A percentile compares a stretch with the other conserved stretches of the same genome.
Evolutionary conservation across 2,329 filamentous ascomycete species (phyloP).

Genomic region (Didymella sp.): DNA sequence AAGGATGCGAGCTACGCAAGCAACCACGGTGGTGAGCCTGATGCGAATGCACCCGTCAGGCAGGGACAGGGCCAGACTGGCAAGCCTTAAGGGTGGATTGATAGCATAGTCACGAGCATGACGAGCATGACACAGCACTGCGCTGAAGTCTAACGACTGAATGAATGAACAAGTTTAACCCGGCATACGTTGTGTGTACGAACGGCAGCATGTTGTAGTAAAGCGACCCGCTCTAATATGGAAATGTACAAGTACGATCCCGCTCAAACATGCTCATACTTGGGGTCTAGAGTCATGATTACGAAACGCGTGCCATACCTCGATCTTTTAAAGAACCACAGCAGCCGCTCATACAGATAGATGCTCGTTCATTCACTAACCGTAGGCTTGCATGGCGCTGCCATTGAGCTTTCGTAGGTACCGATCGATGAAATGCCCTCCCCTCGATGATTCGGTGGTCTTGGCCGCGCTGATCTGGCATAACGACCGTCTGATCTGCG

Average conservation of each 20-base stretch:
- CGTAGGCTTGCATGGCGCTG: neutral
- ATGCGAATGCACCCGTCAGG: conserved; percentile 51
- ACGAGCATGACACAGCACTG: neutral
- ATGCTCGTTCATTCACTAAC: neutral
- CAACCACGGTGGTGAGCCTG: conserved; percentile 51
- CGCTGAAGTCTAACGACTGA: conserved; percentile 1
- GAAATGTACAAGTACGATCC: conserved; percentile 1
- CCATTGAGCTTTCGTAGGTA: neutral
- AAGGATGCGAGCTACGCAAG: conserved; percentile 50
- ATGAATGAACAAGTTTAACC: conserved; percentile 1
- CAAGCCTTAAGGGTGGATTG: conserved; percentile 1
- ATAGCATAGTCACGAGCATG: neutral
- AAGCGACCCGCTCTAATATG: neutral
- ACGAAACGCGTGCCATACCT: neutral
- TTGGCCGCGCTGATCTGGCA: neutral
- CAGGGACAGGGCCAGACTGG: conserved; percentile 29
- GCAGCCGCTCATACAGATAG: neutral
- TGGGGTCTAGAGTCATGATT: neutral
- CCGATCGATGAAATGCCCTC: neutral
- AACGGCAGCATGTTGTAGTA: neutral
- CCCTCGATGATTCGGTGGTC: neutral
- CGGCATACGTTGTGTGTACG: neutral
- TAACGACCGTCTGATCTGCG: neutral
- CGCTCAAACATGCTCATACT: conserved; percentile 16
- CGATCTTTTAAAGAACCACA: neutral